Evolutionary conservation across 2,329 filamentous ascomycete genomes (phyloP), one percentile per base, ranked within the genome.

Genomic region (Furcasterigmium furcatum): DNA sequence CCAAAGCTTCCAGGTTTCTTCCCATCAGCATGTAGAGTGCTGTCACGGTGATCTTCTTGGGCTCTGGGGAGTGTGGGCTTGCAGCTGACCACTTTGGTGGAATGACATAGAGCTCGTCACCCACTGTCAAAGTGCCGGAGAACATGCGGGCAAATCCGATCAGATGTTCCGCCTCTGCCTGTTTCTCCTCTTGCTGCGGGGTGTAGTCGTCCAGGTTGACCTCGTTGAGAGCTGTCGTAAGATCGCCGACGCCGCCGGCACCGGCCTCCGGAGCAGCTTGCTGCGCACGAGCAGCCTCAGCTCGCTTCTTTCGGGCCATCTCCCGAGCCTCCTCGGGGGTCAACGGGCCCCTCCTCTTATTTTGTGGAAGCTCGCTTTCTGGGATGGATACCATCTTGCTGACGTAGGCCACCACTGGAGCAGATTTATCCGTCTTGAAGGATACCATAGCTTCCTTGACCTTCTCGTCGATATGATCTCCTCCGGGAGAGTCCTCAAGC

Each of bases 301-400:
- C 90, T 54, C 92, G 77, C 72, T 96, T 97, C 66, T 85, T 88
- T 14, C 91, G 80, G 1, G 88, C 94, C 47, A 96, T 69, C 52
- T 96, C 91, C 53, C 88, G 76, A 4, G 94, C 94, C 66, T 97
- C 94, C 51, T 96, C 94, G 1, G 90, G 87, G 32, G 82, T 95
- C 58, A 97, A 77, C 36, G 84, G 83, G 1, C 85, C 85, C 14
- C 82, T 77, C 38, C 89, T 79, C 64, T 87, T 95, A 63, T 96
- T 96, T 43, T 92, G 82, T 0, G 89, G 88, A 5, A 99, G 73
- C 57, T 99, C 92, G 64, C 89, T 96, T 59, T 95, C 89, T 0
- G 91, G 92, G 12, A 99, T 78, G 0, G 94, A 94, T 2, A 97
- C 88, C 91, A 99, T 96, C 64, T 99, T 99, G 69, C 92, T 97